phyloP scores from a whole-genome alignment of 306 rosid species.

The Argentina anserina region DNA sequence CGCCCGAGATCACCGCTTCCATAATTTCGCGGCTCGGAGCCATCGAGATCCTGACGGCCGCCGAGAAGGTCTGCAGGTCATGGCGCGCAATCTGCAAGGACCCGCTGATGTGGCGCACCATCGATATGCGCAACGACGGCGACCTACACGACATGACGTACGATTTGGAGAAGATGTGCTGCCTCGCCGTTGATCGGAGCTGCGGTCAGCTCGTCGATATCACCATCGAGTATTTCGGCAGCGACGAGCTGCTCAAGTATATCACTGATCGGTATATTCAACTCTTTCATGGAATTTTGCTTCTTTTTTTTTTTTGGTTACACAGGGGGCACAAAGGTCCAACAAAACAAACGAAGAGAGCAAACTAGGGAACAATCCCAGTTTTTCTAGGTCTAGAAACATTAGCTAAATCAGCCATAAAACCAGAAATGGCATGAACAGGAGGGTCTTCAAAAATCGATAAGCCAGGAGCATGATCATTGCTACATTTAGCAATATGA shows the following conservation, averaged over 20 bases:
- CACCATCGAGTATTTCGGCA: constrained; percentile 34
- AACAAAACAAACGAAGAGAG: too few species aligned
- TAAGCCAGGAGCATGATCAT: too few species aligned
- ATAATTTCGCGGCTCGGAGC: constrained; percentile 45
- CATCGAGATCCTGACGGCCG: constrained; percentile 33
- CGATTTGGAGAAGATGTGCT: constrained; percentile 31
- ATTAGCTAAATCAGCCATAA: too few species aligned
- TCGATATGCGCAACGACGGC: constrained; percentile 36
- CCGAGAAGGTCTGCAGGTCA: constrained; percentile 38
- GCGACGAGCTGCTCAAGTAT: constrained; percentile 37
- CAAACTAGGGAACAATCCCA: too few species aligned
- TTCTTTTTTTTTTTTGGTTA: too few species aligned
- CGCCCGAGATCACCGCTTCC: constrained; percentile 39
- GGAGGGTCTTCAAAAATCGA: too few species aligned
- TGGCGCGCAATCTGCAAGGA: constrained; percentile 58
- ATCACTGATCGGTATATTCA: constrained; percentile 41
- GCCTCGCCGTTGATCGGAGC: constrained; percentile 42
- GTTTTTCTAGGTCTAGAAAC: too few species aligned
- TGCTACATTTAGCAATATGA: too few species aligned
- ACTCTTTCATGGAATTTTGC: background rate
- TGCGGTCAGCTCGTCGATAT: constrained; percentile 29
- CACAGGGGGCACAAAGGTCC: too few species aligned
- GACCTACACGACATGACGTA: background rate
- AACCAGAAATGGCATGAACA: too few species aligned
- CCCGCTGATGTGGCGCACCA: constrained; percentile 49